A percentile compares a stretch with the other conserved stretches of the same genome.
Evolutionary conservation across 768 basidiomycete species (phyloP).

Genomic region (Xerocomellus dryophilus): DNA sequence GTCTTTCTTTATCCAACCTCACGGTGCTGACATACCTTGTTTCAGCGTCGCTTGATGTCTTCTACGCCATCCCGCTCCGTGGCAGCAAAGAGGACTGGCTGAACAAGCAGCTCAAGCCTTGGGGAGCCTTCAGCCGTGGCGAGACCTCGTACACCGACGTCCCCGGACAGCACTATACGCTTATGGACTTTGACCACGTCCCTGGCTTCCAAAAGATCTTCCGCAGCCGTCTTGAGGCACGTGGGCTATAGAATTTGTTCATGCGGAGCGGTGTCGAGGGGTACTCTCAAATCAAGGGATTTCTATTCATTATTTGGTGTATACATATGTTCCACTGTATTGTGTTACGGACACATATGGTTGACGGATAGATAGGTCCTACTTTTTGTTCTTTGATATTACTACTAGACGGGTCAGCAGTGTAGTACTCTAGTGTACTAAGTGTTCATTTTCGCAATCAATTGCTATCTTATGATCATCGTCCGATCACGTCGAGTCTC

Average conservation of each 20-base stretch:
- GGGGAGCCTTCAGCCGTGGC: conserved; percentile 22
- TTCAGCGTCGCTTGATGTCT: conserved; percentile 21
- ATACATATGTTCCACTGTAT: background rate
- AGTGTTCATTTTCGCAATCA: background rate
- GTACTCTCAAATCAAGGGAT: background rate
- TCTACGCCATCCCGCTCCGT: conserved; percentile 28
- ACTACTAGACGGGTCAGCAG: background rate
- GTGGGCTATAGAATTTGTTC: conserved; percentile 17
- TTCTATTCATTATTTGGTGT: background rate
- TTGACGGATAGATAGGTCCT: background rate
- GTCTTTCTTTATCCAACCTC: background rate
- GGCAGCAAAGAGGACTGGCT: conserved; percentile 32
- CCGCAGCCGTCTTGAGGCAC: conserved; percentile 24
- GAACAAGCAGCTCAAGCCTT: conserved; percentile 29
- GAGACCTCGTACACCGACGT: conserved; percentile 26
- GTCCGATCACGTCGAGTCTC: background rate
- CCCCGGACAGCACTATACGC: conserved; percentile 29
- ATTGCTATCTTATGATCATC: background rate
- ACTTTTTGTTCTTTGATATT: background rate
- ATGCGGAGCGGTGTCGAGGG: background rate
- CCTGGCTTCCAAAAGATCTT: conserved; percentile 31
- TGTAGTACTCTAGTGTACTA: background rate
- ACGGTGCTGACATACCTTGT: background rate
- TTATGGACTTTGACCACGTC: conserved; percentile 33
- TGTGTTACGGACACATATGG: background rate